Percentiles rank a stretch among this genome's conserved stretches.
These are phyloP conservation scores for Starmerella stigmatis DNA, from an alignment of 805 yeast genomes.

Conservation along the genomic window DNA sequence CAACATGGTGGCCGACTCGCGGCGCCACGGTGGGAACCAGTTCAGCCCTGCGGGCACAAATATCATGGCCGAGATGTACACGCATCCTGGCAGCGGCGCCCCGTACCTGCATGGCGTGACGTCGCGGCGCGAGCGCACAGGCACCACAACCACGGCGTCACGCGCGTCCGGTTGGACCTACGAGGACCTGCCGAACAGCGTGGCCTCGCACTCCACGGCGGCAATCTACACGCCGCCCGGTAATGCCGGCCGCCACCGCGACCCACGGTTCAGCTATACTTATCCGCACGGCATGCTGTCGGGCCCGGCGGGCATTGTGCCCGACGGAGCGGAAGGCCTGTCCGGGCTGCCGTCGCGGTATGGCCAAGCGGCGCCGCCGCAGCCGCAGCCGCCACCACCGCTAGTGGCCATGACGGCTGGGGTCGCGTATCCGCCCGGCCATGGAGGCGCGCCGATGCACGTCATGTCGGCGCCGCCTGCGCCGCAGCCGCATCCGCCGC, in stretches of 20 bases:
- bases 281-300: slow-evolving; percentile 2
- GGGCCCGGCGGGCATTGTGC: slow-evolving; percentile 1
- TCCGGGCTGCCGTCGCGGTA: background rate
- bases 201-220: slow-evolving; percentile 4
- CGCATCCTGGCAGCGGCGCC: background rate
- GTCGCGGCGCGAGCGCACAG: background rate
- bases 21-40: background rate
- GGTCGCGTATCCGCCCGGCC: background rate
- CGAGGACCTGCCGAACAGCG: background rate
- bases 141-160: background rate
- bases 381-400: too few relatives aligned
- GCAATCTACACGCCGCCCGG: background rate
- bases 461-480: background rate
- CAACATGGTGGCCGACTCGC: background rate
- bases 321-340: background rate
- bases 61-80: slow-evolving; percentile 8
- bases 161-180: background rate
- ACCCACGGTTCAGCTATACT: slow-evolving; percentile 8
- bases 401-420: background rate
- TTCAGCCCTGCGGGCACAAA: background rate
- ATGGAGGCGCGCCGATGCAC: background rate
- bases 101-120: background rate
- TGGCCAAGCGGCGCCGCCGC: background rate
- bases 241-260: background rate
- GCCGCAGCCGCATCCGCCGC: background rate